phyloP scores from a whole-genome alignment of 129 eudicot genomes.

The Cynara cardunculus region DNA sequence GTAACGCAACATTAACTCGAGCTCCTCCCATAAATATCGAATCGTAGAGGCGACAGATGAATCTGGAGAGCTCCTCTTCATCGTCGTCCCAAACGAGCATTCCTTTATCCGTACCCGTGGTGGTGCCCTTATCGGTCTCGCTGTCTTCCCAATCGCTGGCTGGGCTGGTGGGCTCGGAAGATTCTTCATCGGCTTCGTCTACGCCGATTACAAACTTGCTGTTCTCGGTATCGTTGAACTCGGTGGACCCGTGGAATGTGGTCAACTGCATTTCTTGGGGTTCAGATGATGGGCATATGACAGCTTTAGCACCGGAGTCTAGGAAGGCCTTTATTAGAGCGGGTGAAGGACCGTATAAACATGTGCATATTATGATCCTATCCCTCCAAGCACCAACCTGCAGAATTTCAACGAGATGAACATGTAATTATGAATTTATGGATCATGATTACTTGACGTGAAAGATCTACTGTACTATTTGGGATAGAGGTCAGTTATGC shows the following conservation, averaged over 20 bases:
- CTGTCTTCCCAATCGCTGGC: slow-evolving; percentile 96
- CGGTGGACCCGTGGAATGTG: slow-evolving; percentile 65
- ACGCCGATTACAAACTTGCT: slow-evolving; percentile 93
- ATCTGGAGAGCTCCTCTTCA: slow-evolving; percentile 78
- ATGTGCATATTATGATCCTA: slow-evolving; percentile 80
- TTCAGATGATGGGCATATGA: slow-evolving; percentile 73
- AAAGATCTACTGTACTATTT: too few relatives aligned
- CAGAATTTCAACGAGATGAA: background rate
- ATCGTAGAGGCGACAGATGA: slow-evolving; percentile 69
- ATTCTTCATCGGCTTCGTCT: slow-evolving; percentile 60
- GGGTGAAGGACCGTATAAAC: slow-evolving; percentile 68
- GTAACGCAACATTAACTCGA: slow-evolving; percentile 66
- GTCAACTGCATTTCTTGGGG: slow-evolving; percentile 81
- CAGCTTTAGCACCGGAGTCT: slow-evolving; percentile 96
- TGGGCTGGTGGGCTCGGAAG: slow-evolving; percentile 54
- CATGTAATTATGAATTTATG: background rate
- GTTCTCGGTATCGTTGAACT: slow-evolving; percentile 59
- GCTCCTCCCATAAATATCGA: slow-evolving; percentile 62
- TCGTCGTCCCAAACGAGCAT: slow-evolving; percentile 72
- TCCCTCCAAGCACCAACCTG: slow-evolving; percentile 99
- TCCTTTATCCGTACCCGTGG: slow-evolving; percentile 43
- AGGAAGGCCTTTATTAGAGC: slow-evolving; percentile 76
- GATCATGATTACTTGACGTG: too few relatives aligned
- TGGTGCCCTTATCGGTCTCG: slow-evolving; percentile 67
- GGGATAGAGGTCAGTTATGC: background rate